These are phyloP conservation scores for Botrytis pseudocinerea DNA, from an alignment of 2,329 filamentous ascomycete genomes.

Conservation along the genomic window DNA sequence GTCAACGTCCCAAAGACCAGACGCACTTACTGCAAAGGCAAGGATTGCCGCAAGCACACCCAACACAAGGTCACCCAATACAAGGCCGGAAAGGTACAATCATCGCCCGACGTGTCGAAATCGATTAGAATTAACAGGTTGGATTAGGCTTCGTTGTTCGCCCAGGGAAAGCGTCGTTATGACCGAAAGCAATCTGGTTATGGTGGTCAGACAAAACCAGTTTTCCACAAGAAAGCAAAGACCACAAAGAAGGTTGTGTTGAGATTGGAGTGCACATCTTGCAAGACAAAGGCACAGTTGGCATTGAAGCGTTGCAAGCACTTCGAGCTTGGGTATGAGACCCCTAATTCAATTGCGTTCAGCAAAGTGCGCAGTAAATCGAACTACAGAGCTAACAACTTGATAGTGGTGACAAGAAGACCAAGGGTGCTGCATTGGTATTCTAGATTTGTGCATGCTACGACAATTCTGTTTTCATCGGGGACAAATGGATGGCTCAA, in stretches of 20 bases:
- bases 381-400: constrained; percentile 14
- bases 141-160: constrained; percentile 77
- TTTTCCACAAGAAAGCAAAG: constrained; percentile 99
- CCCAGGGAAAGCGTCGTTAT: constrained; percentile 99
- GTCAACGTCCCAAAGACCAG: constrained; percentile 99
- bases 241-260: constrained; percentile 99
- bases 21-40: constrained; percentile 97
- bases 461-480: constrained; percentile 31
- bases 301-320: constrained; percentile 99
- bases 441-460: constrained; percentile 69
- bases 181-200: constrained; percentile 99
- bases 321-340: constrained; percentile 95
- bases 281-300: constrained; percentile 98
- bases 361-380: not conserved
- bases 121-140: constrained; percentile 22
- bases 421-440: constrained; percentile 99
- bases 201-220: constrained; percentile 99
- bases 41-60: constrained; percentile 88
- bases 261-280: constrained; percentile 93
- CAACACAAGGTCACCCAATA: constrained; percentile 95
- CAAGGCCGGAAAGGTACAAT: constrained; percentile 84
- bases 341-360: not conserved
- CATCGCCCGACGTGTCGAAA: constrained; percentile 29
- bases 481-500: constrained; percentile 34
- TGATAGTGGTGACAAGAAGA: constrained; percentile 99